Evolutionary conservation across 139 green algal genomes (phyloP).

Genomic region (Chlorella vulgaris): DNA sequence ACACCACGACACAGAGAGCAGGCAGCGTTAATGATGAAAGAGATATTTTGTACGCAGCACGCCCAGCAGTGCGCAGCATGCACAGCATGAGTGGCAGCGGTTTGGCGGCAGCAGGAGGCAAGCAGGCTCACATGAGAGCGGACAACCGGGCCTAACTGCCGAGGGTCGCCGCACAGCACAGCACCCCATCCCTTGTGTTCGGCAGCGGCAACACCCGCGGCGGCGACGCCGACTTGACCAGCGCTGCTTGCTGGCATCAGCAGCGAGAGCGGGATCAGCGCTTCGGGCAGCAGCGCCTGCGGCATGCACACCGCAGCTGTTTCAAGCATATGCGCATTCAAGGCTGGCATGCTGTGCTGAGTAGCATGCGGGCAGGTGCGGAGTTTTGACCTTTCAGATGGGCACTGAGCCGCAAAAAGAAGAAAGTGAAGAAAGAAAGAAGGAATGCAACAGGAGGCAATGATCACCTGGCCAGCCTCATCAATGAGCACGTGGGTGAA

Average conservation of each 20-base stretch:
- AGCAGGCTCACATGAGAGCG: constrained; percentile 32
- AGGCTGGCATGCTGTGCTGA: too few species aligned
- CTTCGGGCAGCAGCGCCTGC: constrained; percentile 63
- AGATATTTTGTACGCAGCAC: too few species aligned
- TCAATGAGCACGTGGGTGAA: constrained; percentile 77
- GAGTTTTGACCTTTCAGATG: too few species aligned
- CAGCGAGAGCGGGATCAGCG: constrained; percentile 67
- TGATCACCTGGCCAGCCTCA: constrained; percentile 52
- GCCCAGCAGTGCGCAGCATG: not conserved
- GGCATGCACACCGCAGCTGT: not conserved
- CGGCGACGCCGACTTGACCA: not conserved
- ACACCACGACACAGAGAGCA: not conserved
- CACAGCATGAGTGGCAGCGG: too few species aligned
- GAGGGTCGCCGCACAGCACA: constrained; percentile 75
- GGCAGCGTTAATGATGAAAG: not conserved
- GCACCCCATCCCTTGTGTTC: constrained; percentile 12
- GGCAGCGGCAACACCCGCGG: not conserved
- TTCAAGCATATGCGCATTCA: not conserved
- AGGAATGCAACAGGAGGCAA: not conserved
- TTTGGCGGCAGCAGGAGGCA: not conserved
- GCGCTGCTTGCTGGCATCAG: not conserved
- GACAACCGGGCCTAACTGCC: constrained; percentile 76
- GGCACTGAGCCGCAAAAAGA: too few species aligned
- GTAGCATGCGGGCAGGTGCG: too few species aligned
- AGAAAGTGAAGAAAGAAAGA: not conserved